Base-by-base conservation (phyloP, 2,329 filamentous ascomycete genomes). In the Aspergillus pseudotamarii region DNA sequence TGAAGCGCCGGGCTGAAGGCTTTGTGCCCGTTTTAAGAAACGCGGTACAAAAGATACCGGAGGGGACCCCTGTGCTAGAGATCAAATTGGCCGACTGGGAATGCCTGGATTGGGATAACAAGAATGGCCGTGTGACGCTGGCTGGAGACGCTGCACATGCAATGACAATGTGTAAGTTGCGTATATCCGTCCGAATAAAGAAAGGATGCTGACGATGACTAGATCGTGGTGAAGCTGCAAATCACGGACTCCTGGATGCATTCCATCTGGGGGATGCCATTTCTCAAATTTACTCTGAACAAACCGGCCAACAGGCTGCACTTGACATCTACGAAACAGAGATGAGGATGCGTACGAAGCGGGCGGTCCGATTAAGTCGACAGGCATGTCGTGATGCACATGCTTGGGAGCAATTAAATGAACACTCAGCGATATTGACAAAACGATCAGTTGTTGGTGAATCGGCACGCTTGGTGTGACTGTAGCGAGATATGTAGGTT, bases 371-470 rank as follows among this genome's bases (percentile, higher is more conserved):
- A 19, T 60, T 75, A 48, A 76, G 75, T 66, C 68, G 74, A n/a
- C 72, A 74, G 60, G 76, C 76, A 10, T 77, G 74, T 62, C 56
- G 66, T 12, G 76, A 78, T 64, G 76, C 75, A 1, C 75, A 78
- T 65, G 66, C 71, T n/a, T 76, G 71, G 69, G 65, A 66, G 2
- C 59, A 65, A 43, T 43, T 78, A 14, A 67, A 72, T 46, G 70
- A 69, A 28, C 65, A 68, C 10, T 74, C 69, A n/a, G 71, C 75
- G 0, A 68, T 76, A 30, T 59, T 76, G 30, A 72, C 69, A 0
- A 75, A 69, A 58, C 60, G 73, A 36, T 67, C 70, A 30, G 38
- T 60, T 28, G 50, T 43, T 26, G 58, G 58, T 19, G 19, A 51
- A 34, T 34, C 48, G 19, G 16, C n/a, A 51, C 45, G 38, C 38